These are phyloP conservation scores for Beauveria brongniartii DNA, from an alignment of 2,329 filamentous ascomycete species.

Conservation along the genomic window DNA sequence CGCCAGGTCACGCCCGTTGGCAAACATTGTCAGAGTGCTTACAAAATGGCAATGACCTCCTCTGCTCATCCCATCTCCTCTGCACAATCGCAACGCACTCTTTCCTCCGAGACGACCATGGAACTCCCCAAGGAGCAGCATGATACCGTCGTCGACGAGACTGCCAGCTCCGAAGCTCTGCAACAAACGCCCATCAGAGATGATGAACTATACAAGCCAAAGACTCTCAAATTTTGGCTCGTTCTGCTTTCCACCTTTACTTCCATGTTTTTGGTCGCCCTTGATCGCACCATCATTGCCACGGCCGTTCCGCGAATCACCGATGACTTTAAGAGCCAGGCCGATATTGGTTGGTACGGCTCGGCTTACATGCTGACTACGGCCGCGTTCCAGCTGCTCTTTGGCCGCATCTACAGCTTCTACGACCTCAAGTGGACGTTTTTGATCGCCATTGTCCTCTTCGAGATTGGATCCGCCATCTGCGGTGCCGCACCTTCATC, in stretches of 20 bases:
- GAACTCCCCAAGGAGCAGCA: background rate
- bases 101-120: constrained; percentile 1
- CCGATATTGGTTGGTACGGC: constrained; percentile 54
- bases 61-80: background rate
- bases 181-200: background rate
- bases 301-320: constrained; percentile 40
- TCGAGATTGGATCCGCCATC: constrained; percentile 45
- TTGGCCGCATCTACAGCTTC: constrained; percentile 46
- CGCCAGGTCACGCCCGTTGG: background rate
- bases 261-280: constrained; percentile 49
- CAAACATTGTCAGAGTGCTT: background rate
- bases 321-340: constrained; percentile 43
- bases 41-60: background rate
- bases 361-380: constrained; percentile 53
- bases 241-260: constrained; percentile 45
- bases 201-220: constrained; percentile 41
- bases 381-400: constrained; percentile 43
- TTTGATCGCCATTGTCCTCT: constrained; percentile 38
- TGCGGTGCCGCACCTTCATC: constrained; percentile 49
- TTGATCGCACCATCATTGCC: constrained; percentile 45
- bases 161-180: background rate
- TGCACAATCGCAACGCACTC: constrained; percentile 1
- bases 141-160: background rate
- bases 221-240: constrained; percentile 47
- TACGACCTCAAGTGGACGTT: constrained; percentile 43